phyloP scores from a whole-genome alignment of 371 early-diverging fungal species.

The Neoconidiobolus thromboides region DNA sequence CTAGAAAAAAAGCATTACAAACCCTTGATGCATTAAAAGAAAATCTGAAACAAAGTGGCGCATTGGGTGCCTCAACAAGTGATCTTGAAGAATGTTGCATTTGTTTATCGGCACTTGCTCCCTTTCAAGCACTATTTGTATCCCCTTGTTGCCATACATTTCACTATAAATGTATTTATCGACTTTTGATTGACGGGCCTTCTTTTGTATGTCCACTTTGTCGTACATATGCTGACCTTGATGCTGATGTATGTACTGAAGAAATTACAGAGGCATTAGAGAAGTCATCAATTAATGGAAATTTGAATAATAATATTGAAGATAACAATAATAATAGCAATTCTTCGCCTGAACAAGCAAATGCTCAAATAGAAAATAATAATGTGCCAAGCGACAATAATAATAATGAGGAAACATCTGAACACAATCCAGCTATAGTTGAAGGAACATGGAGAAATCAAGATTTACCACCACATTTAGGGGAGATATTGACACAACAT shows the following conservation, averaged over 20 bases:
- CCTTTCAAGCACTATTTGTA: constrained; percentile 83
- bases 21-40: constrained; percentile 3
- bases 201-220: constrained; percentile 88
- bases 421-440: not conserved
- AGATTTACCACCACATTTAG: too few species aligned
- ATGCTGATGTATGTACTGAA: constrained; percentile 25
- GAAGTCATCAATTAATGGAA: not conserved
- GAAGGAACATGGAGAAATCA: too few species aligned
- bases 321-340: too few species aligned
- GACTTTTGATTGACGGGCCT: constrained; percentile 22
- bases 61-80: constrained; percentile 9
- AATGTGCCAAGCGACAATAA: not conserved
- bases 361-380: not conserved
- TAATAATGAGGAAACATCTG: not conserved
- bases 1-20: constrained; percentile 5
- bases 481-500: too few species aligned
- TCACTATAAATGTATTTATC: constrained; percentile 83
- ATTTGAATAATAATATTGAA: too few species aligned
- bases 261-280: not conserved
- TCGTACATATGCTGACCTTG: constrained; percentile 80
- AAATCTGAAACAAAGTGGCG: not conserved
- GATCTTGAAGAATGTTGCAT: constrained; percentile 73
- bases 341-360: not conserved
- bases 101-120: constrained; percentile 71
- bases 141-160: constrained; percentile 89